phyloP scores from a whole-genome alignment of 192 early-diverging fungal genomes.

The Gonapodya prolifera region DNA sequence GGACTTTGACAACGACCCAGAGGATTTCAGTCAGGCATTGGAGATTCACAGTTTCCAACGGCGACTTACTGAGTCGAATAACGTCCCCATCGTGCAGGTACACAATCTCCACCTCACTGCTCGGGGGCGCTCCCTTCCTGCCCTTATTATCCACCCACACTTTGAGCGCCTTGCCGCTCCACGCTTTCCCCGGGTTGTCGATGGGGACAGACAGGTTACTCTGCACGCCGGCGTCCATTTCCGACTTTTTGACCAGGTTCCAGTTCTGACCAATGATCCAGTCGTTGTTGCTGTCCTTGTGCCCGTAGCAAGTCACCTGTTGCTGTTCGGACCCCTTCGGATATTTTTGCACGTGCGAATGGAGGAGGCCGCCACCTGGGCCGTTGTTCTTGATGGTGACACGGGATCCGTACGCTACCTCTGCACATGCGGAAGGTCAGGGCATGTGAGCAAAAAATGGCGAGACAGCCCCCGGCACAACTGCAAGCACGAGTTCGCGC shows the following conservation, averaged over 20 bases:
- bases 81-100: slow-evolving; percentile 65
- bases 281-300: slow-evolving; percentile 88
- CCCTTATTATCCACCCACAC: background rate
- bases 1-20: slow-evolving; percentile 20
- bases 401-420: slow-evolving; percentile 81
- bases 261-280: slow-evolving; percentile 64
- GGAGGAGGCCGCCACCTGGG: slow-evolving; percentile 80
- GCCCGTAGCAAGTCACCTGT: slow-evolving; percentile 87
- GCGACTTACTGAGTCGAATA: slow-evolving; percentile 53
- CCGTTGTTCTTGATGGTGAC: slow-evolving; percentile 70
- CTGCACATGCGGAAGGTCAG: too few relatives aligned
- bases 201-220: too few relatives aligned
- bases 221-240: background rate
- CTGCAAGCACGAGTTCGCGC: background rate
- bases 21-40: background rate
- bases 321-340: slow-evolving; percentile 86
- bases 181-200: too few relatives aligned
- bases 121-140: background rate
- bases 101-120: slow-evolving; percentile 22
- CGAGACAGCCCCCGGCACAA: too few relatives aligned
- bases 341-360: slow-evolving; percentile 82
- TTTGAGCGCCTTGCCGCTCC: too few relatives aligned
- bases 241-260: slow-evolving; percentile 12
- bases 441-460: too few relatives aligned
- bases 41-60: background rate